Base-by-base conservation (phyloP, 305 asterid genomes). In the Fraxinus latifolia region DNA sequence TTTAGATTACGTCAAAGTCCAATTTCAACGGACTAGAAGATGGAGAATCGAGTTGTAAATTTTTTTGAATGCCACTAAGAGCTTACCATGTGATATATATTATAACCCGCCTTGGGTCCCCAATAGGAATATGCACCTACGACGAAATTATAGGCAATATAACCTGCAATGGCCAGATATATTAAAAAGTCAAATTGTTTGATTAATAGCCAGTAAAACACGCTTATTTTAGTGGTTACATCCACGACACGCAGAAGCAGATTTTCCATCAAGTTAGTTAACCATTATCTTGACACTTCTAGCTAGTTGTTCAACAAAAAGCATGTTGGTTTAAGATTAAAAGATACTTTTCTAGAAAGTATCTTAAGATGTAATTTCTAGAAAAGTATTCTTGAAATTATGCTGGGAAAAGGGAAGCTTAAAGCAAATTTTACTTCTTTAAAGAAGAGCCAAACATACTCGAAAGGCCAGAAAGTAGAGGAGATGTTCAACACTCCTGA, bases 51-150 rank as follows among this genome's bases (percentile, higher is more conserved):
- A 9, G 31, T 62, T 23, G 32, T n/a, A 21, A 62, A 0, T 62
- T 62, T 60, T 21, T 25, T 62, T 37, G 73, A 80, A 62, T 73
- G 76, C 27, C 27, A n/a, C 7, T 34, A 65, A 83, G 82, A 80
- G 83, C 89, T 90, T 89, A 95, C 99, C 99, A 95, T 94, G 83
- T 92, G 92, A 84, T 94, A 95, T 81, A 95, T 94, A 85, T 87
- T 91, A 85, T 93, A 93, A 81, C 99, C 98, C 9, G 99, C 99
- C 93, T 95, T 95, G 55, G 99, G 99, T 65, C 99, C 99, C 99
- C 99, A 95, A 80, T 92, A 95, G 60, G 99, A 95, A 86, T 95
- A 95, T 78, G 99, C 93, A 80, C 99, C 99, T 33, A 95, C 91
- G 29, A 95, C 99, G 71, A 95, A 95, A 88, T 95, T 95, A 85